These are phyloP conservation scores for Coniferiporia weirii DNA, from an alignment of 1,284 basidiomycete genomes.

Conservation along the genomic window DNA sequence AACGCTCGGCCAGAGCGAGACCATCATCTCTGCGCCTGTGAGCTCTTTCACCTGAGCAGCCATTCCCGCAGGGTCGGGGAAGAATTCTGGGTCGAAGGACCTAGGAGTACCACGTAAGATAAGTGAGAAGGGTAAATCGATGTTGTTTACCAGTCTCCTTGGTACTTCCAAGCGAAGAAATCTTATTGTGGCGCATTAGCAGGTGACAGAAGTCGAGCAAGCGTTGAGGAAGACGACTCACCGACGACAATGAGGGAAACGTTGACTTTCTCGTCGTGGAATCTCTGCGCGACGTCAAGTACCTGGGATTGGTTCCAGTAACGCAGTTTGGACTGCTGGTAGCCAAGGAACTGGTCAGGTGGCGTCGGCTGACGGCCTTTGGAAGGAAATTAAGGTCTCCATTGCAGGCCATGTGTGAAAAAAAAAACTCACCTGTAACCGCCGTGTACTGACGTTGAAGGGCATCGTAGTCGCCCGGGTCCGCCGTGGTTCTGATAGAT, in stretches of 20 bases:
- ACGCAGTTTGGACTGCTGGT: slow-evolving; percentile 39
- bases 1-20: slow-evolving; percentile 39
- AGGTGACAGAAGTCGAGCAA: not conserved
- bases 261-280: slow-evolving; percentile 36
- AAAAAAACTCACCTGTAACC: slow-evolving; percentile 30
- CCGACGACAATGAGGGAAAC: slow-evolving; percentile 37
- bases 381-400: not conserved
- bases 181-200: slow-evolving; percentile 23
- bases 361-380: slow-evolving; percentile 36
- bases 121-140: not conserved
- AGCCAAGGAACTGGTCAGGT: slow-evolving; percentile 35
- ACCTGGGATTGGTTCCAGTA: slow-evolving; percentile 38
- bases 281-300: slow-evolving; percentile 33
- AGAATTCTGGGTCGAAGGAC: slow-evolving; percentile 36
- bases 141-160: slow-evolving; percentile 34
- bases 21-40: slow-evolving; percentile 42
- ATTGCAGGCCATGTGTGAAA: not conserved
- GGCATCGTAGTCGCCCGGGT: slow-evolving; percentile 35
- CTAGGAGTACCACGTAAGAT: slow-evolving; percentile 16
- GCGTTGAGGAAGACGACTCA: slow-evolving; percentile 16
- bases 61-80: slow-evolving; percentile 36
- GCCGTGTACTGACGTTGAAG: slow-evolving; percentile 36
- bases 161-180: slow-evolving; percentile 39
- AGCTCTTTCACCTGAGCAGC: slow-evolving; percentile 34
- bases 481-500: slow-evolving; percentile 32